Evolutionary conservation across 1,284 basidiomycete genomes (phyloP), one percentile per base, ranked within the genome.

Genomic region (Moniliophthora roreri): DNA sequence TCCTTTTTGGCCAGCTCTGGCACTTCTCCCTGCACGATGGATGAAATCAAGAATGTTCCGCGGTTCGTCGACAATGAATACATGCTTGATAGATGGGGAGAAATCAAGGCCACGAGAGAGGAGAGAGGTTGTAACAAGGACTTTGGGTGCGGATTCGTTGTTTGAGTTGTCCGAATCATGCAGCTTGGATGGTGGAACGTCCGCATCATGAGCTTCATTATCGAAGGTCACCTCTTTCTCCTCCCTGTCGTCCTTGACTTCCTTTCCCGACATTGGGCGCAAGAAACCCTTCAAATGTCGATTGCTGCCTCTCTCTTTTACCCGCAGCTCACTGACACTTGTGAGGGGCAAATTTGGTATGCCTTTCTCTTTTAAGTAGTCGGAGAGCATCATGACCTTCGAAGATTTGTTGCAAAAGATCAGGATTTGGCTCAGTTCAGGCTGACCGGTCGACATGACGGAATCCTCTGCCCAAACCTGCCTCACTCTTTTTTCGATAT

Each of bases 71-170:
- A 91, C 78, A 59, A 95, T 86, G 68, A 95, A 88, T 3, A 94
- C 88, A 58, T 93, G 84, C 57, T 79, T 77, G 59, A 95, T 84
- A 3, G 74, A 71, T 0, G 91, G 84, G 13, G 84, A 76, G 63
- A 96, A 96, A 67, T 96, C 94, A 9, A 96, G 78, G 2, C 93
- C 94, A 15, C 94, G 83, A n/a, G 92, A 93, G 26, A 96, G 84
- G 20, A 96, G 76, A 9, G 93, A 95, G 0, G 93, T 96, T 21
- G 93, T 95, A 53, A 95, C 79, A 60, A 96, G 76, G 24, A 95
- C 85, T 53, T 87, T 79, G 13, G 89, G 84, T 0, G 67, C 62
- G 4, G 64, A 57, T 44, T 66, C 64, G 4, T 65, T 65, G 52
- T 59, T 50, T 21, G 15, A 28, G n/a, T 13, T 18, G 16, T 10